These are phyloP conservation scores for Pleurozium schreberi DNA, from an alignment of 225 moss, liverwort and hornwort species.

Conservation along the genomic window DNA sequence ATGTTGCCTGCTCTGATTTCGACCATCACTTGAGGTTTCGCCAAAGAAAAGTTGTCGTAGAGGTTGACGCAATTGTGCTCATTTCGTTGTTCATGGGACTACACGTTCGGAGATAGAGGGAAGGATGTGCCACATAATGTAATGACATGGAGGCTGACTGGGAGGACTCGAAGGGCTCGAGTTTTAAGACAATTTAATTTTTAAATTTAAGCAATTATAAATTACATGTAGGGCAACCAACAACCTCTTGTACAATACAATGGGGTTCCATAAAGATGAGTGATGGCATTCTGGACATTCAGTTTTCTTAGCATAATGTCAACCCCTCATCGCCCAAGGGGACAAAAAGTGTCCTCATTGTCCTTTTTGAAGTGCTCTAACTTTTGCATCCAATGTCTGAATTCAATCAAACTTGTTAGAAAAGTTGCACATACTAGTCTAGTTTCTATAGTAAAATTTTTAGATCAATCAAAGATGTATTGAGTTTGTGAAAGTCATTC, in stretches of 20 bases:
- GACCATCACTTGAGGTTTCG: neutral
- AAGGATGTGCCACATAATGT: neutral
- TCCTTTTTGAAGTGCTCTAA: too few species aligned
- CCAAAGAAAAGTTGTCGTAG: neutral
- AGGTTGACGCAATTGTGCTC: neutral
- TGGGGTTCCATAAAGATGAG: too few species aligned
- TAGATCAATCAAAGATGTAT: too few species aligned
- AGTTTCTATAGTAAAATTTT: too few species aligned
- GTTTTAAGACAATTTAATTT: neutral
- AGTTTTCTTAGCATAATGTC: neutral
- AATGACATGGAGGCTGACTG: neutral
- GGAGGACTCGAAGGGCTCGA: neutral
- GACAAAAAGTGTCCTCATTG: too few species aligned
- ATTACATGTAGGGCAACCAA: neutral
- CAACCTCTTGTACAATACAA: neutral
- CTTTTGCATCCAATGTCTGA: too few species aligned
- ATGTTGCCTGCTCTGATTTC: neutral
- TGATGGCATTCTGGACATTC: too few species aligned
- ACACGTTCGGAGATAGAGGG: neutral
- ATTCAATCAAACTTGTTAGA: too few species aligned
- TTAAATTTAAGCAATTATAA: neutral
- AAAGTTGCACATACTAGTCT: too few species aligned
- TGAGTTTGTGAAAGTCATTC: too few species aligned
- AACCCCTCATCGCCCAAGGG: too few species aligned
- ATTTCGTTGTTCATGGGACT: neutral